Conservation (phyloP, 192 early-diverging fungal genomes). For the Paraglomus brasilianum region DNA sequence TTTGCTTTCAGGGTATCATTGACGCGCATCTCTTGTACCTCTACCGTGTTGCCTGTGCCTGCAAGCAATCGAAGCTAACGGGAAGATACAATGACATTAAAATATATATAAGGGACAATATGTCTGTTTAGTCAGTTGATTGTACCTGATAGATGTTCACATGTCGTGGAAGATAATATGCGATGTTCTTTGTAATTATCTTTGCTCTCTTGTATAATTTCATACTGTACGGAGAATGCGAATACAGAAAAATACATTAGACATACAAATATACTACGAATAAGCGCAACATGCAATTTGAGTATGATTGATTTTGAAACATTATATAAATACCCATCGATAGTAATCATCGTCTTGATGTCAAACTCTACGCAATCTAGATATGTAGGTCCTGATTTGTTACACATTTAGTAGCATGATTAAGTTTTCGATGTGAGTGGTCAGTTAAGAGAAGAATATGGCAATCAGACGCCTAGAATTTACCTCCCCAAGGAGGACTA, state of each 20-base stretch:
- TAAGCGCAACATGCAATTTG: neutral
- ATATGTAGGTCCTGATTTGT: conserved; percentile 67
- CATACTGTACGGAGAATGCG: conserved; percentile 46
- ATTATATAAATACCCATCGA: conserved; percentile 59
- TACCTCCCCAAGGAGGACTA: conserved; percentile 95
- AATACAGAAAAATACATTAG: conserved; percentile 10
- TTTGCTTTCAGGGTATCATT: conserved; percentile 65
- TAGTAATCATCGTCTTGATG: conserved; percentile 69
- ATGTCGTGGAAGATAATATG: conserved; percentile 85
- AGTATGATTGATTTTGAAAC: conserved; percentile 2
- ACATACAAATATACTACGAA: neutral
- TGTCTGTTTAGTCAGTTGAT: neutral
- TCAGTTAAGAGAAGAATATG: neutral
- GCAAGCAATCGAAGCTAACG: conserved; percentile 40
- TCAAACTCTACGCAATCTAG: conserved; percentile 56
- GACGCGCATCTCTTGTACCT: conserved; percentile 79
- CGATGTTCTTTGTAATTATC: conserved; percentile 73
- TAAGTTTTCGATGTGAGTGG: neutral
- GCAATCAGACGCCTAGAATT: neutral
- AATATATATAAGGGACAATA: neutral
- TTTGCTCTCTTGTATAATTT: conserved; percentile 63
- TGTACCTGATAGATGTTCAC: conserved; percentile 63
- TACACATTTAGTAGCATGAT: neutral
- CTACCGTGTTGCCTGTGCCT: conserved; percentile 60
- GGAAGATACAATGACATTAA: neutral